phyloP scores from a whole-genome alignment of 2,329 filamentous ascomycete genomes.

The Colletotrichum noveboracense region DNA sequence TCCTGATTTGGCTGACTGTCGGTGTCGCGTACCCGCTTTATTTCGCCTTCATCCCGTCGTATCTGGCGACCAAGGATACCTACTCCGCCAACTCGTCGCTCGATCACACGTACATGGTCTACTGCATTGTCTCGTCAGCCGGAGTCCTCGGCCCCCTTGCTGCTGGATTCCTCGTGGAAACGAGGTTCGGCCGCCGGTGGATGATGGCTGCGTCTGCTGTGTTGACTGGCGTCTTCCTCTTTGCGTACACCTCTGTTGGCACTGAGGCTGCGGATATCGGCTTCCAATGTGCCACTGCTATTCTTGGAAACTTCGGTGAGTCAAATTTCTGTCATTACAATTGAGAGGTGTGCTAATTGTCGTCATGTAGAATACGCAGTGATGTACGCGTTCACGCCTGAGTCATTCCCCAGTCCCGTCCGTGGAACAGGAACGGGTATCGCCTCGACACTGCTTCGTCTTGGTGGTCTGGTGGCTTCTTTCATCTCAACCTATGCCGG shows the following conservation, averaged over 20 bases:
- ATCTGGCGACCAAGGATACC: constrained; percentile 42
- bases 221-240: constrained; percentile 50
- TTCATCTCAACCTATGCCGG: constrained; percentile 47
- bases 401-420: constrained; percentile 61
- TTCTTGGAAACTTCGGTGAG: constrained; percentile 48
- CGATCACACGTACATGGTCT: constrained; percentile 38
- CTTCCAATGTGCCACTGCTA: constrained; percentile 47
- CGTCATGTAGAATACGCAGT: constrained; percentile 26
- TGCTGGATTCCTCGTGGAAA: constrained; percentile 45
- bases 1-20: constrained; percentile 48
- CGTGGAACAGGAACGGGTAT: constrained; percentile 58
- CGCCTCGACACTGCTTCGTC: constrained; percentile 41
- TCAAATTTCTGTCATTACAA: neutral
- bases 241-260: constrained; percentile 47
- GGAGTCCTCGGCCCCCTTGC: constrained; percentile 45
- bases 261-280: constrained; percentile 41
- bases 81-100: constrained; percentile 28
- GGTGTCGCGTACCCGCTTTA: constrained; percentile 53
- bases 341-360: neutral
- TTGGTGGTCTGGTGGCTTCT: constrained; percentile 44
- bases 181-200: constrained; percentile 44
- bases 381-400: constrained; percentile 56
- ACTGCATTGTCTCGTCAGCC: constrained; percentile 41
- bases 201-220: constrained; percentile 49
- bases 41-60: constrained; percentile 51